Evolutionary conservation across 139 green algal species (phyloP).

Genomic region (Micractinium conductrix): DNA sequence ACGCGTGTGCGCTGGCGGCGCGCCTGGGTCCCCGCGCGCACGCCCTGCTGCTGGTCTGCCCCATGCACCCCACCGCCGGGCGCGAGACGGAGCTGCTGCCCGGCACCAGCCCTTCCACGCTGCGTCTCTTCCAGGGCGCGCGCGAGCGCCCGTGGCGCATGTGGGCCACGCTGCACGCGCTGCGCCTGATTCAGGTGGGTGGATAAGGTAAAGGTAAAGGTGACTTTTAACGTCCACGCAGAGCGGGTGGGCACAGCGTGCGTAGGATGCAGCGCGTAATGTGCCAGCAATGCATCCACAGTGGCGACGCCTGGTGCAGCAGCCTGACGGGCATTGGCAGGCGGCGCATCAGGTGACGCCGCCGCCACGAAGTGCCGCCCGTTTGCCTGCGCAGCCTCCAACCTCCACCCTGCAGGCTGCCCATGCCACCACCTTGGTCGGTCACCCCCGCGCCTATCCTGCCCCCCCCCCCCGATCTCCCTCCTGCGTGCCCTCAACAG

Average conservation of each 20-base stretch:
- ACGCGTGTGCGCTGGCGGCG: constrained; percentile 14
- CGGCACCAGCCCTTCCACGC: neutral
- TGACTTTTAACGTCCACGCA: too few relatives aligned
- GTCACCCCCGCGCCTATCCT: neutral
- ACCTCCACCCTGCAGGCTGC: neutral
- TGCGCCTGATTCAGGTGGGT: constrained; percentile 10
- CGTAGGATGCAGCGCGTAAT: neutral
- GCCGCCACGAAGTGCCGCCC: neutral
- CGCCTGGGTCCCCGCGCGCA: neutral
- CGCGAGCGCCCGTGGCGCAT: constrained; percentile 1
- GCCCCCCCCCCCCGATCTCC: neutral
- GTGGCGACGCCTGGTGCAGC: neutral
- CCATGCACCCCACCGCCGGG: constrained; percentile 4
- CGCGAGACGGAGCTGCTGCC: constrained; percentile 5
- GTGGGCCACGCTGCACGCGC: constrained; percentile 20
- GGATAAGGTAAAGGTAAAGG: neutral
- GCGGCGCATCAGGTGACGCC: too few relatives aligned
- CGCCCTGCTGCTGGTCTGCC: constrained; percentile 35
- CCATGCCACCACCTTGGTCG: neutral
- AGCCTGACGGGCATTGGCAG: neutral
- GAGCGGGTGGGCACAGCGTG: too few relatives aligned
- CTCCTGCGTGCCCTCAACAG: neutral
- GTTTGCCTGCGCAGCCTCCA: neutral
- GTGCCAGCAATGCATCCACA: neutral
- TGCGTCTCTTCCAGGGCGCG: neutral